phyloP scores from a whole-genome alignment of 2,329 filamentous ascomycete genomes.

The Claviceps pusilla region DNA sequence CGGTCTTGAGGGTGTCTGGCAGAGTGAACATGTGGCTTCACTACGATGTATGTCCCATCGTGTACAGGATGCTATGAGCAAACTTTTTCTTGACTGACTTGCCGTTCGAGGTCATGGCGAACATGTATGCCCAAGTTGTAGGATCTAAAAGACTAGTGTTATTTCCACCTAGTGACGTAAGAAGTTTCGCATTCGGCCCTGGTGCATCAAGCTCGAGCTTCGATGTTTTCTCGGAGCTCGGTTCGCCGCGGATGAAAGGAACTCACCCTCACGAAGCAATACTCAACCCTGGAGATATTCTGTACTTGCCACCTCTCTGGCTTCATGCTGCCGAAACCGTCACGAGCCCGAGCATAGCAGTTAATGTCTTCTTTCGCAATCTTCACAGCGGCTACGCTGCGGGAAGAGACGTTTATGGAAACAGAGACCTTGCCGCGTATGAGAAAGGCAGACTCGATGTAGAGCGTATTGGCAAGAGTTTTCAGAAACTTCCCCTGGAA shows the following conservation, averaged over 20 bases:
- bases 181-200: constrained; percentile 52
- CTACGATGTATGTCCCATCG: constrained; percentile 49
- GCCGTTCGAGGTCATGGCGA: constrained; percentile 56
- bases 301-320: constrained; percentile 76
- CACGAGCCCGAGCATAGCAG: constrained; percentile 50
- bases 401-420: constrained; percentile 76
- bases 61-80: not conserved
- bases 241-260: constrained; percentile 22
- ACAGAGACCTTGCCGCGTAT: constrained; percentile 70
- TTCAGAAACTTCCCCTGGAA: constrained; percentile 49
- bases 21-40: constrained; percentile 80
- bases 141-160: constrained; percentile 61
- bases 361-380: constrained; percentile 81
- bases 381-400: constrained; percentile 52
- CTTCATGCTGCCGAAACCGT: constrained; percentile 56
- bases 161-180: constrained; percentile 65
- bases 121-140: constrained; percentile 65
- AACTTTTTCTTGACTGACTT: not conserved
- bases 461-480: constrained; percentile 47
- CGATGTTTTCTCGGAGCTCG: constrained; percentile 47
- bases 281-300: constrained; percentile 55
- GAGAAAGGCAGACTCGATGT: constrained; percentile 66
- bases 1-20: constrained; percentile 64
- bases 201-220: constrained; percentile 69
- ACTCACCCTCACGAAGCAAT: constrained; percentile 53